Base-by-base conservation (phyloP, 805 yeast species). In the Candida berthetii region DNA sequence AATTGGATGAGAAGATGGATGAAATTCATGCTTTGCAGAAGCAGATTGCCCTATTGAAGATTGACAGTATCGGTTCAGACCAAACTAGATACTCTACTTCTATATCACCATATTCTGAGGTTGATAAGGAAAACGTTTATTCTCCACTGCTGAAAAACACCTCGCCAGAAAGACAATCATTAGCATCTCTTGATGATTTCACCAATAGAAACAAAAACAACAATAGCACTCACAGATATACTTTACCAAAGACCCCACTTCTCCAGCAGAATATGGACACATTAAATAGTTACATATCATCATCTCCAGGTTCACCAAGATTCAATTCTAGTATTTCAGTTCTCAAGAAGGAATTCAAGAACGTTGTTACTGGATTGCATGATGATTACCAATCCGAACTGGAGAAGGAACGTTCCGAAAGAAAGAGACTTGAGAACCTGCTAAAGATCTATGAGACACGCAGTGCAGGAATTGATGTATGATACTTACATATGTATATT, bases 271-370 rank as follows among this genome's bases (percentile, higher is more conserved):
- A 36, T 25, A 7, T 39, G 15, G 41, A 36, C 25, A 22, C 36
- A 14, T 20, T 34, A 5, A 47, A 41, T 19, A 45, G 50, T 17
- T 45, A 52, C 27, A 41, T 42, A 32, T 41, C 47, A 31, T 40
- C 43, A 16, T 41, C 49, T 7, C 42, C 57, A 3, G 33, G 45
- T 6, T 48, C 59, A 6, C 53, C 60, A 11, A 54, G 50, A 35
- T 53, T 63, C 44, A 62, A 61, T 37, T 65, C 72, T 1, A 49
- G 56, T 47, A 75, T 75, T 31, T 73, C 80, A 0, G 78, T 82
- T 3, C 63, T 84, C 59, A 66, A 86, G 42, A 69, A 75, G 46
- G 89, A 84, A 58, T 84, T 83, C 63, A 82, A 76, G 58, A 80
- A 77, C 50, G 63, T 82, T 38, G 78, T 83, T 4, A 63, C 70